Evolutionary conservation across 2,329 filamentous ascomycete genomes (phyloP).

Genomic region (Pseudofabraea citricarpa): DNA sequence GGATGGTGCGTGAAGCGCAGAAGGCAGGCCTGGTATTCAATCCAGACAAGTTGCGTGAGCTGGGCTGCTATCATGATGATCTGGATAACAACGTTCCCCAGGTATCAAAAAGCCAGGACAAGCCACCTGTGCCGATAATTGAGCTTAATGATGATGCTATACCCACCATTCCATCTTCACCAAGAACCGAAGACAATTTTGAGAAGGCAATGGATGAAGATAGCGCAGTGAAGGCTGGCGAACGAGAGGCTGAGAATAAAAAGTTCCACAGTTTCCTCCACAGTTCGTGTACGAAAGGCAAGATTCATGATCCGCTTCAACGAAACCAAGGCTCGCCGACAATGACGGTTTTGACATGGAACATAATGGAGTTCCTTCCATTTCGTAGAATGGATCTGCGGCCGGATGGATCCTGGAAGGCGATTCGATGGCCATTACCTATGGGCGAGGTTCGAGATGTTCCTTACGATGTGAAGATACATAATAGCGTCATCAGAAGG

Average conservation of each 20-base stretch:
- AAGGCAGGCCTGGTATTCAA: constrained; percentile 52
- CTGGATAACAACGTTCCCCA: background rate
- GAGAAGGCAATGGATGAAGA: background rate
- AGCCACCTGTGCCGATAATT: constrained; percentile 29
- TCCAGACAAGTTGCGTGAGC: constrained; percentile 37
- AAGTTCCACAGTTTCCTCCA: background rate
- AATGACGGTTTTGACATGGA: constrained; percentile 46
- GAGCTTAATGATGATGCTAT: constrained; percentile 2
- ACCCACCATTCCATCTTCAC: background rate
- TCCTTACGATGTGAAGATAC: constrained; percentile 48
- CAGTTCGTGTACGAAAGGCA: constrained; percentile 1
- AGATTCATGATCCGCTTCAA: constrained; percentile 45
- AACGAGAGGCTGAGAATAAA: background rate
- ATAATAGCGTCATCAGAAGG: constrained; percentile 51
- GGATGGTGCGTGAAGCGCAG: constrained; percentile 55
- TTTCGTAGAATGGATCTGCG: constrained; percentile 58
- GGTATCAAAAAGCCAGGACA: constrained; percentile 28
- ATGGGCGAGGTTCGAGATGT: constrained; percentile 58
- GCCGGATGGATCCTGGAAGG: constrained; percentile 52
- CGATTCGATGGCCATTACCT: constrained; percentile 55
- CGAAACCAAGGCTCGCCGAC: constrained; percentile 32
- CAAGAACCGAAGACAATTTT: background rate
- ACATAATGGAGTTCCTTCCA: constrained; percentile 59
- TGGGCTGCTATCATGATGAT: background rate
- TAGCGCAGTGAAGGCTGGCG: background rate